These are phyloP conservation scores for Protea cynaroides DNA, from an alignment of 164 flowering plant genomes.

Conservation along the genomic window DNA sequence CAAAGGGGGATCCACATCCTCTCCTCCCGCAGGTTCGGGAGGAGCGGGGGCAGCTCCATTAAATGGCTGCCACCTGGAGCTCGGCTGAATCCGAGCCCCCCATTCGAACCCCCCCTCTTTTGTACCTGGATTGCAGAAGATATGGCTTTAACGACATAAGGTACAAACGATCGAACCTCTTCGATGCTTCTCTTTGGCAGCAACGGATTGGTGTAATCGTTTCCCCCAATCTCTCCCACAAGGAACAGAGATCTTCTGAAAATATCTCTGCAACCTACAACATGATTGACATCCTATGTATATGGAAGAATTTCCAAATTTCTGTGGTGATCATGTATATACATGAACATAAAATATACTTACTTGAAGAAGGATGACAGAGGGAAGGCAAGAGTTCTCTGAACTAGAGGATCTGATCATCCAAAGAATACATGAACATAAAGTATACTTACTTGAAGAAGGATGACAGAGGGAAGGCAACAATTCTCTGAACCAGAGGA, in stretches of 20 bases:
- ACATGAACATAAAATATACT: not conserved
- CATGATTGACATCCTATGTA: no score
- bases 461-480: conserved; percentile 17
- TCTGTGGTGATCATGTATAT: not conserved
- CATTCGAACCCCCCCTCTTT: no score
- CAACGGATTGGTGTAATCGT: conserved; percentile 4
- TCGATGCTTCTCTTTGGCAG: not conserved
- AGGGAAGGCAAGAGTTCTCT: conserved; percentile 16
- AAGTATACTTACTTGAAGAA: conserved; percentile 13
- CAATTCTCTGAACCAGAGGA: conserved; percentile 27
- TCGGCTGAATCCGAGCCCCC: no score
- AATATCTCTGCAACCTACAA: no score
- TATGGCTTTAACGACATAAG: conserved; percentile 6
- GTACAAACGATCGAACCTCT: conserved; percentile 1
- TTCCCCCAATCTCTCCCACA: conserved; percentile 13
- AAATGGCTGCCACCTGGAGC: no score
- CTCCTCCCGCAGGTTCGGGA: no score
- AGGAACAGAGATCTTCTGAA: conserved; percentile 5
- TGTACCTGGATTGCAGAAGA: not conserved
- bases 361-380: conserved; percentile 16
- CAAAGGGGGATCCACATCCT: no score
- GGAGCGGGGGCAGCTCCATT: no score
- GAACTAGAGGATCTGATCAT: conserved; percentile 30
- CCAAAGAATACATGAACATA: conserved; percentile 15
- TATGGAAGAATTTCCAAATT: no score